These are phyloP conservation scores for Sporothrix inflata DNA, from an alignment of 2,329 filamentous ascomycete species.

Conservation along the genomic window DNA sequence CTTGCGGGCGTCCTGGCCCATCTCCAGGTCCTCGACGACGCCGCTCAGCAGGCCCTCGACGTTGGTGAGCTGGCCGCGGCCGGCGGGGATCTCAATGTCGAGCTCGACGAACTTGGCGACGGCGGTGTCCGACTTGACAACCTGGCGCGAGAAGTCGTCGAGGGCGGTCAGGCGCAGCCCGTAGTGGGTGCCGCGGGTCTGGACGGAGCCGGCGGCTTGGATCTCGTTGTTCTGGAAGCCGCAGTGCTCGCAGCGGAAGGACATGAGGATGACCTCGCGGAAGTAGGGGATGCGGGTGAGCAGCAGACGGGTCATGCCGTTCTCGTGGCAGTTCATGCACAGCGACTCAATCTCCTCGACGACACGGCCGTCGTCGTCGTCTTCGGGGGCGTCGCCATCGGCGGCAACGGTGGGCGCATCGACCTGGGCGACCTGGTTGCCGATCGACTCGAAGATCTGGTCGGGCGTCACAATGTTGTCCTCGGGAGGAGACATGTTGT, in stretches of 20 bases:
- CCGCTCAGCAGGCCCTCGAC: slow-evolving; percentile 83
- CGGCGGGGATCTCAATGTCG: slow-evolving; percentile 89
- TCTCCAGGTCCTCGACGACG: slow-evolving; percentile 77
- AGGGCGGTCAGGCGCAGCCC: slow-evolving; percentile 74
- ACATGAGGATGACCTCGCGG: slow-evolving; percentile 96
- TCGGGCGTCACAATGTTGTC: slow-evolving; percentile 44
- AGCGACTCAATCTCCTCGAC: slow-evolving; percentile 76
- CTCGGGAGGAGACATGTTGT: slow-evolving; percentile 42
- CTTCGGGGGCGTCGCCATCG: slow-evolving; percentile 42
- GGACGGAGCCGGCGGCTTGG: slow-evolving; percentile 88
- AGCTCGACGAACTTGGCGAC: slow-evolving; percentile 86
- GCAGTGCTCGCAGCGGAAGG: slow-evolving; percentile 90
- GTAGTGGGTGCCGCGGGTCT: slow-evolving; percentile 84
- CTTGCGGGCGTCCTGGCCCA: slow-evolving; percentile 82
- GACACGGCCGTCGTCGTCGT: slow-evolving; percentile 58
- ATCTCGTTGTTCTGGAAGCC: slow-evolving; percentile 90
- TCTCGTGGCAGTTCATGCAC: slow-evolving; percentile 84
- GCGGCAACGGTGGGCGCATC: slow-evolving; percentile 39
- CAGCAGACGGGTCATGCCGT: slow-evolving; percentile 82
- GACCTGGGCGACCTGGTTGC: slow-evolving; percentile 61
- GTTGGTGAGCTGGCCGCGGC: slow-evolving; percentile 89
- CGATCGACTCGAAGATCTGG: slow-evolving; percentile 66
- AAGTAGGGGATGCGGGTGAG: slow-evolving; percentile 96
- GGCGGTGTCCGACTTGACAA: slow-evolving; percentile 90
- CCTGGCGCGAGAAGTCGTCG: slow-evolving; percentile 79